A percentile compares a stretch with the other conserved stretches of the same genome.
Conservation (phyloP, 306 rosid genomes). For the Vigna radiata region DNA sequence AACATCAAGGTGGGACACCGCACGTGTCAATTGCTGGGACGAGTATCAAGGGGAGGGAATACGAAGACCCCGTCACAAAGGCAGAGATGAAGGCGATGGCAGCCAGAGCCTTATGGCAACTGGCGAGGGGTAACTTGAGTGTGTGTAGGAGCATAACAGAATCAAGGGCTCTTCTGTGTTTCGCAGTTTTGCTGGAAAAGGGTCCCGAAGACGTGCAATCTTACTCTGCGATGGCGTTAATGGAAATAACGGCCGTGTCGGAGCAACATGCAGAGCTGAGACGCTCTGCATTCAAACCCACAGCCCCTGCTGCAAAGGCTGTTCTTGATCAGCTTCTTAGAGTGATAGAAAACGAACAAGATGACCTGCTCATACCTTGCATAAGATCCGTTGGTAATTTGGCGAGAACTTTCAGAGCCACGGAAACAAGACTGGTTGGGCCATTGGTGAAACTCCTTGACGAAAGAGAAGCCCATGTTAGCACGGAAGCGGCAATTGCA, state of each 20-base stretch:
- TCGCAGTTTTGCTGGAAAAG: conserved; percentile 71
- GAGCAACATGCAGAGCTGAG: conserved; percentile 67
- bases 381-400: conserved; percentile 64
- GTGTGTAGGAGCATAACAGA: conserved; percentile 72
- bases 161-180: conserved; percentile 78
- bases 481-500: conserved; percentile 60
- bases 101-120: conserved; percentile 73
- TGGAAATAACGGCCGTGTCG: conserved; percentile 73
- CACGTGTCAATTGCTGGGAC: conserved; percentile 44
- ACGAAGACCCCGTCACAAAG: conserved; percentile 65
- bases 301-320: conserved; percentile 77
- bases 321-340: conserved; percentile 66
- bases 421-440: conserved; percentile 63
- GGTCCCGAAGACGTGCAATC: conserved; percentile 60
- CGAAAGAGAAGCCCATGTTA: conserved; percentile 59
- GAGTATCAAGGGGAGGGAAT: conserved; percentile 78
- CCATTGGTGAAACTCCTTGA: conserved; percentile 74
- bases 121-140: conserved; percentile 57
- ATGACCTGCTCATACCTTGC: conserved; percentile 61
- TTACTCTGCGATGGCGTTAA: conserved; percentile 67
- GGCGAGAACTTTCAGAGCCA: conserved; percentile 79
- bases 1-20: not conserved
- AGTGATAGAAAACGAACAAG: conserved; percentile 49
- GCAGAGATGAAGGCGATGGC: conserved; percentile 81
- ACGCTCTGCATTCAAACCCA: conserved; percentile 80